A percentile compares a stretch with the other conserved stretches of the same genome.
Evolutionary conservation across 805 yeast species (phyloP).

Genomic region (Clavispora fructus): DNA sequence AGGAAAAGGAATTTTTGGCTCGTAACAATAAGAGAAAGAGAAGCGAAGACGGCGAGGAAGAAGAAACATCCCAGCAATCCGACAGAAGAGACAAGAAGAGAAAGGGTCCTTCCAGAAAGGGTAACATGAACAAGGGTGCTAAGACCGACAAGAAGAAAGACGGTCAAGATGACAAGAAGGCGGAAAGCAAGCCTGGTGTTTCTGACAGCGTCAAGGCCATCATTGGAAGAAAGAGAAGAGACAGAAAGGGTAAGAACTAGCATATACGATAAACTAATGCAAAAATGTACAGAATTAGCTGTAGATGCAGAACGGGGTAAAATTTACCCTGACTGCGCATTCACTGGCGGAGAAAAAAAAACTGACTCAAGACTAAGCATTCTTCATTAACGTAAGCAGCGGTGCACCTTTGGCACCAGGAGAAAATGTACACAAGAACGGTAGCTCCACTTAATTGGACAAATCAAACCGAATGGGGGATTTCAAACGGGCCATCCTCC

Average conservation of each 20-base stretch:
- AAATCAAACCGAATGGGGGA: too few species aligned
- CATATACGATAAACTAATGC: neutral
- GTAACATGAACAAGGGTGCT: slow-evolving; percentile 40
- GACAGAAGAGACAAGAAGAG: slow-evolving; percentile 20
- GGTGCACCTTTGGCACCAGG: too few species aligned
- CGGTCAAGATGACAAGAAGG: slow-evolving; percentile 10
- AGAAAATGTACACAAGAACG: too few species aligned
- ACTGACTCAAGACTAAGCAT: too few species aligned
- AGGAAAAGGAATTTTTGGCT: slow-evolving; percentile 52
- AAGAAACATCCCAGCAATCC: slow-evolving; percentile 11
- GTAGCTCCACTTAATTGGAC: too few species aligned
- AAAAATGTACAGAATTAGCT: neutral
- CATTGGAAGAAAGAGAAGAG: slow-evolving; percentile 66
- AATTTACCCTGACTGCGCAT: too few species aligned
- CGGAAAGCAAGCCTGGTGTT: slow-evolving; percentile 27
- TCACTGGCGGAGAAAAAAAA: too few species aligned
- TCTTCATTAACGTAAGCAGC: too few species aligned
- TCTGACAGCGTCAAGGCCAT: slow-evolving; percentile 55
- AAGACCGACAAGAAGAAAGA: slow-evolving; percentile 14
- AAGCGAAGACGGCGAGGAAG: slow-evolving; percentile 13
- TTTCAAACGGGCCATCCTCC: too few species aligned
- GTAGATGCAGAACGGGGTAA: too few species aligned
- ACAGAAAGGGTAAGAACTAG: slow-evolving; percentile 45
- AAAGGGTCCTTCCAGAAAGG: slow-evolving; percentile 32
- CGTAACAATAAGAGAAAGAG: slow-evolving; percentile 25